Percentiles rank a stretch among this genome's conserved stretches.
These are phyloP conservation scores for Curvularia spicifera DNA, from an alignment of 2,329 filamentous ascomycete genomes.

Conservation along the genomic window DNA sequence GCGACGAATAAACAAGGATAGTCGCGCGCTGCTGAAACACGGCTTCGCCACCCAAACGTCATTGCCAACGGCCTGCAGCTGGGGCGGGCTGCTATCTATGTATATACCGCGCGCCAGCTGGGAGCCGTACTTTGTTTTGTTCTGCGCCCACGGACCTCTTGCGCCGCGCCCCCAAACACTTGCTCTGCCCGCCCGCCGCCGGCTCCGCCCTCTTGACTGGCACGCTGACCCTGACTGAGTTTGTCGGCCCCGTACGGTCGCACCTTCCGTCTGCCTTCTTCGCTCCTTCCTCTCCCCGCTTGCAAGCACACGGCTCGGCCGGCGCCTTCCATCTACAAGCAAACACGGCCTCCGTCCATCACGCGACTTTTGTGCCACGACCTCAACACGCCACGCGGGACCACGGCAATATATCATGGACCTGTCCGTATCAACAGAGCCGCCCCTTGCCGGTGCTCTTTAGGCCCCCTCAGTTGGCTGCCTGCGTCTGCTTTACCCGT, in stretches of 20 bases:
- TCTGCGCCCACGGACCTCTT: conserved; percentile 1
- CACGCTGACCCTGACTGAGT: conserved; percentile 2
- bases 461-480: conserved; percentile 7
- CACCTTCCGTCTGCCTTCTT: background rate
- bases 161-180: background rate
- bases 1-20: conserved; percentile 11
- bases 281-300: background rate
- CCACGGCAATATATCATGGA: background rate
- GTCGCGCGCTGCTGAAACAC: conserved; percentile 17
- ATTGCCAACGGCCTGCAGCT: conserved; percentile 9
- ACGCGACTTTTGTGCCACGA: background rate
- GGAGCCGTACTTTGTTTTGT: conserved; percentile 1
- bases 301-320: background rate
- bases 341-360: background rate
- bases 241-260: background rate
- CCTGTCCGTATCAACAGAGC: background rate
- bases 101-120: conserved; percentile 7
- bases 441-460: background rate
- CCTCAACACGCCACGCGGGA: background rate
- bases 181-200: conserved; percentile 6
- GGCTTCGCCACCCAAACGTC: conserved; percentile 19
- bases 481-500: conserved; percentile 39
- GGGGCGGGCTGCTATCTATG: background rate
- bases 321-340: conserved; percentile 15
- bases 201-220: conserved; percentile 4